Percentiles rank a stretch among this genome's conserved stretches.
Conservation (phyloP, 2,329 filamentous ascomycete species). For the Diaporthe australafricana region DNA sequence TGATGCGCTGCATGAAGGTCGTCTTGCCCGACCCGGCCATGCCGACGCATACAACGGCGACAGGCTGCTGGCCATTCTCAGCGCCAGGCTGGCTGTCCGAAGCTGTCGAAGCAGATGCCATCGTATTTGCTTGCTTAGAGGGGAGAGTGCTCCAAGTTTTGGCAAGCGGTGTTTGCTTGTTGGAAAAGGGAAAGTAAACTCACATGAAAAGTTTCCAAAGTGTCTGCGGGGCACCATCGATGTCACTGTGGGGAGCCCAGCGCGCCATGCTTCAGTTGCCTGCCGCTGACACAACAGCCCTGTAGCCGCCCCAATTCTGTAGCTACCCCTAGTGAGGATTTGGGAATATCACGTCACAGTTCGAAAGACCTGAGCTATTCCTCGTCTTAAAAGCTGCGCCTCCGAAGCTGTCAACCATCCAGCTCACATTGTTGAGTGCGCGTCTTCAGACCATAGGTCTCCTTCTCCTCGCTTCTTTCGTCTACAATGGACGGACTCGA, state of each 20-base stretch:
- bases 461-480: neutral
- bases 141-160: neutral
- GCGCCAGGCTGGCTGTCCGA: conserved; percentile 30
- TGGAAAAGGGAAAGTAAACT: neutral
- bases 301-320: neutral
- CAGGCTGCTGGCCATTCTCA: conserved; percentile 58
- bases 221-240: conserved; percentile 26
- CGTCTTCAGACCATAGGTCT: neutral
- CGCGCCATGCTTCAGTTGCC: conserved; percentile 14
- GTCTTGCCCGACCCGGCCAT: conserved; percentile 99
- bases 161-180: neutral
- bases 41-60: conserved; percentile 91
- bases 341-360: conserved; percentile 21
- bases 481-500: conserved; percentile 44
- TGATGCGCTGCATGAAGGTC: conserved; percentile 99
- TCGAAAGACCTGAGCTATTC: neutral
- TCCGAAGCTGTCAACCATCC: neutral
- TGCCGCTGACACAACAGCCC: conserved; percentile 11
- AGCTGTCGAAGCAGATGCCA: conserved; percentile 39
- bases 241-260: conserved; percentile 18
- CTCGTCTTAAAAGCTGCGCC: too few relatives aligned
- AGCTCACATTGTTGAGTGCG: neutral
- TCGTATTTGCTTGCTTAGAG: conserved; percentile 30
- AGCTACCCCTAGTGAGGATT: conserved; percentile 10
- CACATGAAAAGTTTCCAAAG: conserved; percentile 34